A percentile compares a stretch with the other conserved stretches of the same genome.
Evolutionary conservation across 805 yeast species (phyloP).

Genomic region (Groenewaldozyma tartarivorans): DNA sequence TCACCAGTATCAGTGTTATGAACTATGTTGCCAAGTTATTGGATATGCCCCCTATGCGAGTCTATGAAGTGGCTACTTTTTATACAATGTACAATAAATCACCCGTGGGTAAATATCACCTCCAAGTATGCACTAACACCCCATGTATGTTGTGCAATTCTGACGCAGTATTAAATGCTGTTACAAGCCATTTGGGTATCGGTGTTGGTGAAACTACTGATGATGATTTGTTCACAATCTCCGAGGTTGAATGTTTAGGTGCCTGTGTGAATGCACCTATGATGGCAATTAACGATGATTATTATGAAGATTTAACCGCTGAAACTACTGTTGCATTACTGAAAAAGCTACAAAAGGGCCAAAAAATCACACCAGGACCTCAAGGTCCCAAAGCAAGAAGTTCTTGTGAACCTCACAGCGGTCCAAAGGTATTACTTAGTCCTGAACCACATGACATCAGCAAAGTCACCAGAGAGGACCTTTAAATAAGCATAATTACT

Average conservation of each 20-base stretch:
- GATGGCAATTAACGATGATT: constrained; percentile 77
- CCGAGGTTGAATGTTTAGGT: constrained; percentile 86
- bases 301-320: constrained; percentile 69
- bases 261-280: constrained; percentile 90
- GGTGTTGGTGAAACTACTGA: constrained; percentile 70
- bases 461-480: constrained; percentile 62
- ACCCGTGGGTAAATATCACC: constrained; percentile 77
- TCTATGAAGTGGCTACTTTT: constrained; percentile 85
- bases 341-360: constrained; percentile 55
- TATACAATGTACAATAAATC: constrained; percentile 83
- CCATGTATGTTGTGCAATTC: constrained; percentile 82
- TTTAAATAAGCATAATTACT: constrained; percentile 36
- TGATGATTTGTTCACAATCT: constrained; percentile 68
- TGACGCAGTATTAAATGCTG: constrained; percentile 67
- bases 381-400: constrained; percentile 46
- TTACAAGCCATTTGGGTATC: constrained; percentile 48
- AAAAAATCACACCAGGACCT: constrained; percentile 58
- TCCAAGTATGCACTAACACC: constrained; percentile 83
- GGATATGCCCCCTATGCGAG: constrained; percentile 92
- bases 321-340: constrained; percentile 53
- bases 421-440: constrained; percentile 50
- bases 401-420: constrained; percentile 69
- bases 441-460: constrained; percentile 62
- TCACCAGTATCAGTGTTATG: constrained; percentile 80
- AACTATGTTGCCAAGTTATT: constrained; percentile 76